Evolutionary conservation across 768 basidiomycete species (phyloP).

Genomic region (Naganishia randhawae): DNA sequence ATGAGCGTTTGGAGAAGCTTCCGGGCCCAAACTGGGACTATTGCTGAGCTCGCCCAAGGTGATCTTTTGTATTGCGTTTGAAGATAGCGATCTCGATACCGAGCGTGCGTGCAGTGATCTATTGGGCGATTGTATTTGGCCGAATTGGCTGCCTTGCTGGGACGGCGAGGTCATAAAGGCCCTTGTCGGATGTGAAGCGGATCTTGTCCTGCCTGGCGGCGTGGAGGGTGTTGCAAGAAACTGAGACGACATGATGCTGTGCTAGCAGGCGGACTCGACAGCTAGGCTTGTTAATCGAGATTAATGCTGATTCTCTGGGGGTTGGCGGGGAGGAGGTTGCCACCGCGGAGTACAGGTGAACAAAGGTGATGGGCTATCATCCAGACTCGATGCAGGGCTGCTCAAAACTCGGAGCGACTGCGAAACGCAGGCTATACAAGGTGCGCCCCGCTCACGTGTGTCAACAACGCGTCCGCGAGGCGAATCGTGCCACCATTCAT

Average conservation of each 20-base stretch:
- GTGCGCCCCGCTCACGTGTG: no score
- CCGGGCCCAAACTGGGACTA: background rate
- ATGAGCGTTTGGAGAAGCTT: slow-evolving; percentile 2
- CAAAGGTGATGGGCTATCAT: no score
- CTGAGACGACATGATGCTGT: slow-evolving; percentile 15
- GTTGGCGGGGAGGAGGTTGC: no score
- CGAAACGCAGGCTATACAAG: no score
- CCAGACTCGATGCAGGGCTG: no score
- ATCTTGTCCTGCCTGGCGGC: slow-evolving; percentile 16
- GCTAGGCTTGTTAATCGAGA: no score
- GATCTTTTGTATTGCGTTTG: slow-evolving; percentile 26
- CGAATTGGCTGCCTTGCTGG: background rate
- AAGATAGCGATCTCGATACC: slow-evolving; percentile 14
- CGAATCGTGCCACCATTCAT: no score
- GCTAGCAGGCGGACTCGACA: no score
- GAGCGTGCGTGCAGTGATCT: slow-evolving; percentile 8
- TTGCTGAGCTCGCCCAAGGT: slow-evolving; percentile 7
- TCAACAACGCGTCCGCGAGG: no score
- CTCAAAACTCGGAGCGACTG: no score
- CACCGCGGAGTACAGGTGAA: no score
- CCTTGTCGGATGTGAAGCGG: slow-evolving; percentile 19
- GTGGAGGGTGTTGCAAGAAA: slow-evolving; percentile 20
- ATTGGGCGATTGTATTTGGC: slow-evolving; percentile 5
- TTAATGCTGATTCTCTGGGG: no score
- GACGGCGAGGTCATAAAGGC: slow-evolving; percentile 10